Evolutionary conservation across 192 early-diverging fungal species (phyloP).

Genomic region (Gonapodya prolifera): DNA sequence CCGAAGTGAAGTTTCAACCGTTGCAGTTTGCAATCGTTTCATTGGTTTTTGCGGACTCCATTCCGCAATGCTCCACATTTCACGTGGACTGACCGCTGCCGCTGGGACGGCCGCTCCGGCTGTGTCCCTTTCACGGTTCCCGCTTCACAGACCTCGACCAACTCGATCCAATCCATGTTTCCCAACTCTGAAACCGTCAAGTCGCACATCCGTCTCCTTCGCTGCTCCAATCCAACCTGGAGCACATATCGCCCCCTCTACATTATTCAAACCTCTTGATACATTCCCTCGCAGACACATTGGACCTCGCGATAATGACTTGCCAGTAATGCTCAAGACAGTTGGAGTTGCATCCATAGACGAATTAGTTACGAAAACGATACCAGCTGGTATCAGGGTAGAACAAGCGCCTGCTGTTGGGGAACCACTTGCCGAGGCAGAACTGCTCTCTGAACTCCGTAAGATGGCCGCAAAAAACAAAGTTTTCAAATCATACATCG

Average conservation of each 20-base stretch:
- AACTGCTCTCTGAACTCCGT: constrained; percentile 71
- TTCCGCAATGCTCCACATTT: neutral
- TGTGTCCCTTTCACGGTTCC: neutral
- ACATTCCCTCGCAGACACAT: constrained; percentile 72
- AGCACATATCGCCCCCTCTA: neutral
- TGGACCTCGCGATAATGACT: constrained; percentile 62
- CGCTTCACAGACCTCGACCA: too few species aligned
- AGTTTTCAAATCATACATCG: constrained; percentile 83
- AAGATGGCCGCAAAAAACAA: constrained; percentile 86
- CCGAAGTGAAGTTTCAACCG: too few species aligned
- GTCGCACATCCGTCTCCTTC: neutral
- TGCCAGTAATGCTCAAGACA: constrained; percentile 67
- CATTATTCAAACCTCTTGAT: constrained; percentile 28
- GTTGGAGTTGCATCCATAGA: constrained; percentile 70
- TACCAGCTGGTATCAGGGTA: constrained; percentile 71
- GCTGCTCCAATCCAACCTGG: neutral
- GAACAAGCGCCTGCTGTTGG: constrained; percentile 57
- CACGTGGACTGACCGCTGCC: neutral
- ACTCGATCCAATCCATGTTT: neutral
- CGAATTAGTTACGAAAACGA: constrained; percentile 67
- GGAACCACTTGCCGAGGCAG: constrained; percentile 64
- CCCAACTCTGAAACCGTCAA: too few species aligned
- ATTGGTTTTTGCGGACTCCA: neutral
- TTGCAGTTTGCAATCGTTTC: too few species aligned
- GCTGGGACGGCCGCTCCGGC: neutral